phyloP scores from a whole-genome alignment of 441 rosid genomes.

The Arabidopsis hybrid region DNA sequence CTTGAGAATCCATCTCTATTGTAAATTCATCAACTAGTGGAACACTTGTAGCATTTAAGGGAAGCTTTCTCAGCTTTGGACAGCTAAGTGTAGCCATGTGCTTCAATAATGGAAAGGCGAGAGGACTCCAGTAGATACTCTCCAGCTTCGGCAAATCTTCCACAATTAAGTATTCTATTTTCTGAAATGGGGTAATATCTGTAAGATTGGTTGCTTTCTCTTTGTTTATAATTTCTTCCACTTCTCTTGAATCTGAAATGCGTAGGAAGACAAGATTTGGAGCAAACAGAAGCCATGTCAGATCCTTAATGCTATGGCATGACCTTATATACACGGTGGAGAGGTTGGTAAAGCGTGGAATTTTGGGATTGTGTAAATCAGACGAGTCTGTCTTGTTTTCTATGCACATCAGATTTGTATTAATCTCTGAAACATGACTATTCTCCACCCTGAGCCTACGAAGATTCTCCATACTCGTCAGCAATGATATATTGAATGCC shows the following conservation, averaged over 20 bases:
- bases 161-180: background rate
- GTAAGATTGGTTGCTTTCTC: conserved; percentile 3
- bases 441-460: accelerated
- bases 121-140: conserved; percentile 30
- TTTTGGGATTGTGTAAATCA: background rate
- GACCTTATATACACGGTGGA: accelerated
- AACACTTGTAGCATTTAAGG: conserved; percentile 36
- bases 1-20: background rate
- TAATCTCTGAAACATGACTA: background rate
- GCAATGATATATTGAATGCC: background rate
- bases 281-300: conserved; percentile 43
- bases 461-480: conserved; percentile 1
- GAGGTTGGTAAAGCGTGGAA: background rate
- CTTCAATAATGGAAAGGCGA: background rate
- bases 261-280: conserved; percentile 7
- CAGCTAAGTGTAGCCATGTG: accelerated
- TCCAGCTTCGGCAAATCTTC: accelerated
- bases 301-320: conserved; percentile 7
- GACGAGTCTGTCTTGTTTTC: background rate
- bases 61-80: conserved; percentile 22
- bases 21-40: background rate
- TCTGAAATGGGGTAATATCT: conserved; percentile 25
- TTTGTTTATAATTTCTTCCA: conserved; percentile 32
- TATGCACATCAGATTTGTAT: too few species aligned
- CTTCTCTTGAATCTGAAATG: background rate